phyloP scores from a whole-genome alignment of 805 yeast genomes.

The Pichia kluyveri region DNA sequence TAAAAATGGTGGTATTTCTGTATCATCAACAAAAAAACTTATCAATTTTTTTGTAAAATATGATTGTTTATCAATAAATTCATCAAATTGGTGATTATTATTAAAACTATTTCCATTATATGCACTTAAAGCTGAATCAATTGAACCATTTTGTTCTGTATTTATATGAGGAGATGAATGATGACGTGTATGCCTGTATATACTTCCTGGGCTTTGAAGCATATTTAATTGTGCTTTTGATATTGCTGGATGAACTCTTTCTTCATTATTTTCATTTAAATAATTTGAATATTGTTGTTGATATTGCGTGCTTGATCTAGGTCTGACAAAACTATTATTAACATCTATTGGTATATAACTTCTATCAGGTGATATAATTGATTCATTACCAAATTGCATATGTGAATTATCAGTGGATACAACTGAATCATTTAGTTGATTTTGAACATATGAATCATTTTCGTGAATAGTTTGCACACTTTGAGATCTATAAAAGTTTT shows the following conservation, averaged over 20 bases:
- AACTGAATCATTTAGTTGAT: background rate
- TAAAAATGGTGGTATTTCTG: slow-evolving; percentile 30
- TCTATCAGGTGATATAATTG: background rate
- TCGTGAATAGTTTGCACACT: too few relatives aligned
- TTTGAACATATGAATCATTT: background rate
- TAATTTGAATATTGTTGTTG: background rate
- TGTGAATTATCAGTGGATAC: background rate
- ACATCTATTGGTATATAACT: background rate
- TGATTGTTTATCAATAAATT: slow-evolving; percentile 11
- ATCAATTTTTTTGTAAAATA: slow-evolving; percentile 34
- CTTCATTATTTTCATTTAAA: background rate
- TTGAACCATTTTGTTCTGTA: background rate
- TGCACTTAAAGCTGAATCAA: background rate
- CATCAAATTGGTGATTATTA: background rate
- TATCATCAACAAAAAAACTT: slow-evolving; percentile 44
- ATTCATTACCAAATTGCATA: background rate
- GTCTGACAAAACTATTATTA: background rate
- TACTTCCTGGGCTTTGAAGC: slow-evolving; percentile 10
- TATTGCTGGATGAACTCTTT: background rate
- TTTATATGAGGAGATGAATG: slow-evolving; percentile 3
- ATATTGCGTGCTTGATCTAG: slow-evolving; percentile 9
- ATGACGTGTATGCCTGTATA: slow-evolving; percentile 18
- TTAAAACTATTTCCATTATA: background rate
- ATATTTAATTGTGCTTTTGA: background rate
- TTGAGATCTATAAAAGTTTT: too few relatives aligned